A percentile compares a stretch with the other conserved stretches of the same genome.
These are phyloP conservation scores for Brassica hybrid DNA, from an alignment of 441 rosid genomes.

Conservation along the genomic window DNA sequence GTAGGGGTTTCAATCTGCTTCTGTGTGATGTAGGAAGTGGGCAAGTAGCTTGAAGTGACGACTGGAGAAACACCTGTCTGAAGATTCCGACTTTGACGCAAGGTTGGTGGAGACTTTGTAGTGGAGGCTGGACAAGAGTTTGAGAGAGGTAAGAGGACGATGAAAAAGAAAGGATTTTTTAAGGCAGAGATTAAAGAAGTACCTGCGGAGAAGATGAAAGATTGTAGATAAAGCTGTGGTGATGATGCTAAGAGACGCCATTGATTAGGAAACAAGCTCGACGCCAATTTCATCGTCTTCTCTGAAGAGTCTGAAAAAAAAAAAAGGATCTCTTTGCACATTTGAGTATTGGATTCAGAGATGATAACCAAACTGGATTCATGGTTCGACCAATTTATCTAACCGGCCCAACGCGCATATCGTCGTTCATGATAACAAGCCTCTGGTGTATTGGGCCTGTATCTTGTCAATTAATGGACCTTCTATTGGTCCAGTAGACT, in stretches of 20 bases:
- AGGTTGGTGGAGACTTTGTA: constrained; percentile 36
- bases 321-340: background rate
- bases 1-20: constrained; percentile 39
- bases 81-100: constrained; percentile 54
- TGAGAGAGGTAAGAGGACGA: constrained; percentile 19
- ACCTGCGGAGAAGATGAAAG: constrained; percentile 31
- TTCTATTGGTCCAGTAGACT: background rate
- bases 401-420: background rate
- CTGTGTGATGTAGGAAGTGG: constrained; percentile 47
- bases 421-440: background rate
- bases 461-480: background rate
- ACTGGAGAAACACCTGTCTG: constrained; percentile 61
- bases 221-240: constrained; percentile 36
- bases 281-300: constrained; percentile 39
- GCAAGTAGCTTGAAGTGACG: constrained; percentile 63
- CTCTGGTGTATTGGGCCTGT: background rate
- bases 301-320: background rate
- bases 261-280: constrained; percentile 45
- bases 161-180: background rate
- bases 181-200: constrained; percentile 1
- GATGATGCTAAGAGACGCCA: constrained; percentile 43
- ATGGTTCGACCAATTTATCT: background rate
- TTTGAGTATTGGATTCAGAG: background rate
- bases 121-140: constrained; percentile 24
- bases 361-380: background rate